Base-by-base conservation (phyloP, 2,329 filamentous ascomycete genomes). In the Calonectria pteridis region DNA sequence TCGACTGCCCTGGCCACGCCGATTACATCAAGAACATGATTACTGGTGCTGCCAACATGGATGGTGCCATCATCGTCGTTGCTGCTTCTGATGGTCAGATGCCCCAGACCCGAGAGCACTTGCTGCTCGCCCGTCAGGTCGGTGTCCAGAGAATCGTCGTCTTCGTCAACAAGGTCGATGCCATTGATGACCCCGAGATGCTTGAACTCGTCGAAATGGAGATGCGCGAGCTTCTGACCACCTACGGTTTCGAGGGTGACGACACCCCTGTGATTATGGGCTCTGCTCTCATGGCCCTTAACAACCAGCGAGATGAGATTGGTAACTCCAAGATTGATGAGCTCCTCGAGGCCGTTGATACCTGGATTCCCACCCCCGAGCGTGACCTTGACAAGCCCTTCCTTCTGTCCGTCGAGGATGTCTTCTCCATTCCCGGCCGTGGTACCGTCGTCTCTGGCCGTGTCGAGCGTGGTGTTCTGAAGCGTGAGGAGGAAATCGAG, bases 1-100 rank as follows among this genome's bases (percentile, higher is more conserved):
- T 99, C 89, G 97, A 99, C 92, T 99, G 97, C 88, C 97, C 97
- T 73, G 97, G 97, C 88, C 97, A 99, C 93, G 97, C 97, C 88
- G 97, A 99, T 95, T 99, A 99, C 91, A 98, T 99, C 90, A 99
- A 99, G 93, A 99, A 99, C 93, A 99, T 99, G 97, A 99, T 99
- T 87, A 99, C 97, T 80, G 97, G 97, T 93, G 96, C 97, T 77
- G 96, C 97, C 83, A 98, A 95, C 90, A 99, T 99, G 97, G 97
- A 99, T 83, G 97, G 97, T 83, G 96, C 97, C 83, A 96, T 99
- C 85, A 98, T 99, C 83, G 97, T 99, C 79, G 97, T 99, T 82
- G 97, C 97, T 81, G 97, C 97, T 80, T 98, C 95, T 46, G 97
- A 99, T 85, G 97, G 97, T 85, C 97, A 99, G 89, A 99, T 99